phyloP scores from a whole-genome alignment of 164 flowering plant species.

The Amborella trichopoda region DNA sequence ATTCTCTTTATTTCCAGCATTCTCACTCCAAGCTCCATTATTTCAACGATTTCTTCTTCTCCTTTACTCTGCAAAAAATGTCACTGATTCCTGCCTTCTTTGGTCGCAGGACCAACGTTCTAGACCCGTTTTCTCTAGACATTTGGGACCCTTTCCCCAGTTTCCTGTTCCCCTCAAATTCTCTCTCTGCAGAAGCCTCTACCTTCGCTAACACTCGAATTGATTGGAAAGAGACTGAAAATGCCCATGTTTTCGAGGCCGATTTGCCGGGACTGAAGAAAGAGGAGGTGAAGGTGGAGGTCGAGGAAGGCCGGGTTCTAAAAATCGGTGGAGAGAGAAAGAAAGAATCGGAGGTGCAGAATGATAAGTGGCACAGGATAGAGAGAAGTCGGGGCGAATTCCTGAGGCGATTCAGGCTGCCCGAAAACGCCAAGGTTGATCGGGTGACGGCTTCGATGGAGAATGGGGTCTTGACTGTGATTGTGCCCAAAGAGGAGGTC shows the following conservation, averaged over 20 bases:
- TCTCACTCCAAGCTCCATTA: too few relatives aligned
- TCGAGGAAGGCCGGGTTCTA: slow-evolving; percentile 27
- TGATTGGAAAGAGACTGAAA: slow-evolving; percentile 33
- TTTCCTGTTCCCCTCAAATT: slow-evolving; percentile 3
- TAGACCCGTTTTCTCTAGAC: slow-evolving; percentile 11
- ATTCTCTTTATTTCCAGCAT: too few relatives aligned
- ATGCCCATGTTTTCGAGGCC: slow-evolving; percentile 28
- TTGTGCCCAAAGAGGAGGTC: slow-evolving; percentile 23
- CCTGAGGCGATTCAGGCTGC: slow-evolving; percentile 22
- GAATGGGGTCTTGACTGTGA: slow-evolving; percentile 26
- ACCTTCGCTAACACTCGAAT: slow-evolving; percentile 11
- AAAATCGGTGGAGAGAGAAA: slow-evolving; percentile 27
- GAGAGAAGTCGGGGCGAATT: slow-evolving; percentile 29
- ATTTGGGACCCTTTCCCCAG: slow-evolving; percentile 7
- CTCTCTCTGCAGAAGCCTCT: slow-evolving; percentile 7
- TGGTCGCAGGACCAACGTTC: slow-evolving; percentile 7
- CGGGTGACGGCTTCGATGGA: slow-evolving; percentile 23
- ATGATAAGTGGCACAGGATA: slow-evolving; percentile 19
- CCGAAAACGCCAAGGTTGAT: slow-evolving; percentile 26
- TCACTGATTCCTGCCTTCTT: slow-evolving; percentile 3
- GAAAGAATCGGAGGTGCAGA: slow-evolving; percentile 23
- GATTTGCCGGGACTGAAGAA: slow-evolving; percentile 30
- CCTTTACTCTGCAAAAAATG: too few relatives aligned
- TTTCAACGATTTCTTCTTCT: too few relatives aligned
- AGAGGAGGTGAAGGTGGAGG: slow-evolving; percentile 31